Percentiles rank a stretch among this genome's conserved stretches.
Evolutionary conservation across 148 eudicot genomes (phyloP).

Genomic region (Salicornia ramosissima): DNA sequence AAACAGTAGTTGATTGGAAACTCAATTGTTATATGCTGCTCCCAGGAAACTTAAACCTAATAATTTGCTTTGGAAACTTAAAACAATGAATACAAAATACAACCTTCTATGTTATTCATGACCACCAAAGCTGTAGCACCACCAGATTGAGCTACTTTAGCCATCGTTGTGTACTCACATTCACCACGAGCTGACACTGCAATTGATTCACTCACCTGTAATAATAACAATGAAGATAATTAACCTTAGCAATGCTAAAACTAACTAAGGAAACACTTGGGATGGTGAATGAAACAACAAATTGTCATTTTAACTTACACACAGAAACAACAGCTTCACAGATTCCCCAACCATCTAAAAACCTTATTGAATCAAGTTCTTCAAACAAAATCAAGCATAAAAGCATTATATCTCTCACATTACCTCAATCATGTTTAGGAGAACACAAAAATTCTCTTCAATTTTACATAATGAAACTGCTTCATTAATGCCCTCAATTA

Average conservation of each 20-base stretch:
- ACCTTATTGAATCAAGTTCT: not conserved
- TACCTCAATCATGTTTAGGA: too few species aligned
- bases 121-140: slow-evolving; percentile 70
- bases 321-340: too few species aligned
- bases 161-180: slow-evolving; percentile 59
- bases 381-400: too few species aligned
- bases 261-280: not conserved
- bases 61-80: not conserved
- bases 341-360: too few species aligned
- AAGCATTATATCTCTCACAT: too few species aligned
- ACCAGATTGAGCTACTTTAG: slow-evolving; percentile 53
- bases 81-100: slow-evolving; percentile 12
- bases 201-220: slow-evolving; percentile 48
- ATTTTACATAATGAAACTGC: not conserved
- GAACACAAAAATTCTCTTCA: not conserved
- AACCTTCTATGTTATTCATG: slow-evolving; percentile 61
- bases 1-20: too few species aligned
- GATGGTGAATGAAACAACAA: not conserved
- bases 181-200: slow-evolving; percentile 59
- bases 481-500: not conserved
- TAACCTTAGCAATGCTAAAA: not conserved
- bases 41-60: too few species aligned
- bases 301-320: too few species aligned
- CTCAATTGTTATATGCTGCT: too few species aligned
- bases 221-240: not conserved